Evolutionary conservation across 164 flowering plant species (phyloP).

Genomic region (Taxillus chinensis): DNA sequence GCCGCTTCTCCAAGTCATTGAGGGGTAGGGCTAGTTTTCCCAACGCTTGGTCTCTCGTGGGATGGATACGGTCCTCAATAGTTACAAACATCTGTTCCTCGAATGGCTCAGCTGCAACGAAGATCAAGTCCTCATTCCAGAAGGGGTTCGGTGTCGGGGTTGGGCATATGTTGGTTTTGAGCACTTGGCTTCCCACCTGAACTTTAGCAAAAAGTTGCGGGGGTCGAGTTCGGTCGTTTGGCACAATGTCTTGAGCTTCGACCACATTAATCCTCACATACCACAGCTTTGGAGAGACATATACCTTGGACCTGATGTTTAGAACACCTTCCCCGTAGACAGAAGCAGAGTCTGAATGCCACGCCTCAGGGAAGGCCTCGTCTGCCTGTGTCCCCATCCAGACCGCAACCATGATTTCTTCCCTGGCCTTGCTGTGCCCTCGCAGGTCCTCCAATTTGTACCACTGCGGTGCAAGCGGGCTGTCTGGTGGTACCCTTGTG

Average conservation of each 20-base stretch:
- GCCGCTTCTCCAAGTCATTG: slow-evolving; percentile 21
- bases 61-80: slow-evolving; percentile 33
- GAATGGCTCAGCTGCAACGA: slow-evolving; percentile 40
- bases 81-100: slow-evolving; percentile 29
- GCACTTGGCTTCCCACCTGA: slow-evolving; percentile 30
- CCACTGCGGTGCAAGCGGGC: slow-evolving; percentile 95
- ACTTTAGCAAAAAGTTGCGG: slow-evolving; percentile 30
- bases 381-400: slow-evolving; percentile 98
- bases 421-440: slow-evolving; percentile 55
- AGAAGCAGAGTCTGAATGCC: slow-evolving; percentile 73
- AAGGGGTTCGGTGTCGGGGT: slow-evolving; percentile 23
- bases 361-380: slow-evolving; percentile 87
- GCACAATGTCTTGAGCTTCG: slow-evolving; percentile 37
- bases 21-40: slow-evolving; percentile 28
- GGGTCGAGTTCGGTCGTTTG: slow-evolving; percentile 24
- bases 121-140: slow-evolving; percentile 41
- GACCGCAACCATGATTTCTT: slow-evolving; percentile 91
- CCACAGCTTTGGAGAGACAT: slow-evolving; percentile 43
- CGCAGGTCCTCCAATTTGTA: slow-evolving; percentile 70
- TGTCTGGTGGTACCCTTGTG: slow-evolving; percentile 80
- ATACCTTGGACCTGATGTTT: slow-evolving; percentile 35
- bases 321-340: slow-evolving; percentile 27
- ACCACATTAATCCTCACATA: slow-evolving; percentile 33
- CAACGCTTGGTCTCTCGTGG: slow-evolving; percentile 24
- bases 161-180: slow-evolving; percentile 23